These are phyloP conservation scores for Podospora anserina DNA, from an alignment of 495 filamentous ascomycete genomes.

Conservation along the genomic window DNA sequence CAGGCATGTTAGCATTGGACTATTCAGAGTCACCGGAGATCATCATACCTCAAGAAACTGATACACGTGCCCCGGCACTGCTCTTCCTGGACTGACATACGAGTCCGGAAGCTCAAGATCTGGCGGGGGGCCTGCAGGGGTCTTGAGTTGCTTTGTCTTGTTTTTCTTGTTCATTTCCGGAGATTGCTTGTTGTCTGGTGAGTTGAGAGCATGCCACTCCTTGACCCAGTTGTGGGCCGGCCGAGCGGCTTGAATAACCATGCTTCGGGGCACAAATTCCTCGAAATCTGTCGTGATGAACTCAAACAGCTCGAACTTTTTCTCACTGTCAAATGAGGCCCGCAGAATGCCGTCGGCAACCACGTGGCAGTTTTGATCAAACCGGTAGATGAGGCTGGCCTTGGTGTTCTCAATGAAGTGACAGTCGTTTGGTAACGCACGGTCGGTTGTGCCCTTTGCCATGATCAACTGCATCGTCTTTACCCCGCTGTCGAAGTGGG, in stretches of 20 bases:
- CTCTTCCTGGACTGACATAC: slow-evolving; percentile 56
- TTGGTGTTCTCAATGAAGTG: slow-evolving; percentile 62
- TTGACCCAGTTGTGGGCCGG: slow-evolving; percentile 55
- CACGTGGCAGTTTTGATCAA: slow-evolving; percentile 66
- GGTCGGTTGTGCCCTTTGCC: slow-evolving; percentile 55
- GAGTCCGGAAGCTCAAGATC: slow-evolving; percentile 61
- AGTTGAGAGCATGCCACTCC: slow-evolving; percentile 52
- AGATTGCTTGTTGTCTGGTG: slow-evolving; percentile 61
- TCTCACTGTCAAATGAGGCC: slow-evolving; percentile 64
- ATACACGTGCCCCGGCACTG: slow-evolving; percentile 58
- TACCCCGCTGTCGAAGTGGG: slow-evolving; percentile 80
- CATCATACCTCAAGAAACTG: slow-evolving; percentile 64
- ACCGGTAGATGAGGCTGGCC: slow-evolving; percentile 70
- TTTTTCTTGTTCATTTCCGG: slow-evolving; percentile 72
- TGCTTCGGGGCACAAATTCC: slow-evolving; percentile 63
- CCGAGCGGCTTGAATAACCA: slow-evolving; percentile 52
- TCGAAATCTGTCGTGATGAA: slow-evolving; percentile 60
- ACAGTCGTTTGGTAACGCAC: slow-evolving; percentile 54
- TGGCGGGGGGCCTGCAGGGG: slow-evolving; percentile 48
- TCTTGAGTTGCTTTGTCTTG: slow-evolving; percentile 50
- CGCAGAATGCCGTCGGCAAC: slow-evolving; percentile 60
- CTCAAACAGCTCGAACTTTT: slow-evolving; percentile 70
- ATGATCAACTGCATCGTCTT: slow-evolving; percentile 74
- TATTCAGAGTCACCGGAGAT: not conserved
- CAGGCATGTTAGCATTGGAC: slow-evolving; percentile 3